These are phyloP conservation scores for Blastocystis sp. DNA, from an alignment of 352 stramenopile species.

Conservation along the genomic window DNA sequence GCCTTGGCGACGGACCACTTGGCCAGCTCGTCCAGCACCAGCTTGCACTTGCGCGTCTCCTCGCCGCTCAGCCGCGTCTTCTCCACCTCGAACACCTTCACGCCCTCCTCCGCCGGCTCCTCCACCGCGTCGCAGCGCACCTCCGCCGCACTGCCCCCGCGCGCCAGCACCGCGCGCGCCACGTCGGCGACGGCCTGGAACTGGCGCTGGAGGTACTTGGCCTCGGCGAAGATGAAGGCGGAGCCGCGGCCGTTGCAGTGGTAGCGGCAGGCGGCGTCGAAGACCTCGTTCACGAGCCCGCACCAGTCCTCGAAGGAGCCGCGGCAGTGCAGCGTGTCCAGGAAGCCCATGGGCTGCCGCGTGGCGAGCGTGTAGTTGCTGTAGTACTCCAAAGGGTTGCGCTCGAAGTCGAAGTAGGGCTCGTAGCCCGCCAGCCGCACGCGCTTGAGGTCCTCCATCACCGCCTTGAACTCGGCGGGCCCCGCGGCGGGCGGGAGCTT, in stretches of 20 bases:
- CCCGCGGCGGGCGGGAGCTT: constrained; percentile 9
- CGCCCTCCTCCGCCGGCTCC: background rate
- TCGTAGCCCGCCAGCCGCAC: constrained; percentile 28
- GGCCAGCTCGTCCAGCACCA: constrained; percentile 26
- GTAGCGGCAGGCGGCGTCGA: constrained; percentile 37
- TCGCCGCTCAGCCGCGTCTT: constrained; percentile 1
- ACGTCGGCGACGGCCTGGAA: constrained; percentile 14
- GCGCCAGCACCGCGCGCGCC: background rate
- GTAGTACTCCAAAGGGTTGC: constrained; percentile 60
- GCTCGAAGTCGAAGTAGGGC: constrained; percentile 55
- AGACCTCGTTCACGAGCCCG: constrained; percentile 26
- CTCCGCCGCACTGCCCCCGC: constrained; percentile 1
- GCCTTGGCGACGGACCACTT: background rate
- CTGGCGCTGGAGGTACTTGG: constrained; percentile 22
- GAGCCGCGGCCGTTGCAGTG: constrained; percentile 44
- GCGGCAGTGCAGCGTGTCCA: constrained; percentile 22
- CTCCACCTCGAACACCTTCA: constrained; percentile 31
- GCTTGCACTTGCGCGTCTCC: background rate
- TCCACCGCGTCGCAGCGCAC: background rate
- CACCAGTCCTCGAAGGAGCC: constrained; percentile 51
- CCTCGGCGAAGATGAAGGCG: constrained; percentile 35
- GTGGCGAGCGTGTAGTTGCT: background rate
- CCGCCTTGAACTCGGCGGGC: constrained; percentile 13
- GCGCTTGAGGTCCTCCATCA: constrained; percentile 21
- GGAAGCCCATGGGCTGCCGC: constrained; percentile 44